Evolutionary conservation across 2,329 filamentous ascomycete genomes (phyloP).

Genomic region (Penicillium sp.): DNA sequence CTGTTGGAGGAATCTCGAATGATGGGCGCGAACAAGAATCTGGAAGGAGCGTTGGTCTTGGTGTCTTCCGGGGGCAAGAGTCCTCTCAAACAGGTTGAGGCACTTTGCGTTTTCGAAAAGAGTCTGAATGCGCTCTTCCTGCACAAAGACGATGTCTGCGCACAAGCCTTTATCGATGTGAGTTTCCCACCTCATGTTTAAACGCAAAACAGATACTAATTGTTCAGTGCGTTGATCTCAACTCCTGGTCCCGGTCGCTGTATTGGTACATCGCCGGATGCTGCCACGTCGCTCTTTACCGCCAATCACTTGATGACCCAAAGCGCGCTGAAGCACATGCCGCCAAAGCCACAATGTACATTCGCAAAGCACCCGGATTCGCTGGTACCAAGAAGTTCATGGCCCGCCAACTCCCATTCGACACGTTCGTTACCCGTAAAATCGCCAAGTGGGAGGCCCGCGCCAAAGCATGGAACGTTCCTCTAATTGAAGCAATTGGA

Average conservation of each 20-base stretch:
- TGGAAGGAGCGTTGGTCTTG: constrained; percentile 68
- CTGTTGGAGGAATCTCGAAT: constrained; percentile 83
- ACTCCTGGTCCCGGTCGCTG: constrained; percentile 86
- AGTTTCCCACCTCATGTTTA: constrained; percentile 18
- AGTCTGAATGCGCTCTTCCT: constrained; percentile 76
- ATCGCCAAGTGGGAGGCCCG: constrained; percentile 84
- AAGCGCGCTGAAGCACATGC: constrained; percentile 59
- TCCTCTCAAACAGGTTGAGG: constrained; percentile 84
- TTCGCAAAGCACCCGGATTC: constrained; percentile 70
- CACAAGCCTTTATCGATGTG: constrained; percentile 70
- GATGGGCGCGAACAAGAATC: constrained; percentile 65
- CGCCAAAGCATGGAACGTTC: constrained; percentile 65
- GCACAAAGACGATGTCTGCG: constrained; percentile 74
- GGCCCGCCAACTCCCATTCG: constrained; percentile 85
- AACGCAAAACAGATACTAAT: constrained; percentile 6
- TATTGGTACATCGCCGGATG: constrained; percentile 87
- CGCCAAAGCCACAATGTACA: constrained; percentile 65
- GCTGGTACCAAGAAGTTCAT: constrained; percentile 88
- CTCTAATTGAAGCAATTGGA: constrained; percentile 78
- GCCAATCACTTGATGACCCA: constrained; percentile 44
- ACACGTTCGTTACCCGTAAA: constrained; percentile 81
- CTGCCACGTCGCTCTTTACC: constrained; percentile 79
- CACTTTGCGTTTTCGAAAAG: constrained; percentile 82
- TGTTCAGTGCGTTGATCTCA: constrained; percentile 68
- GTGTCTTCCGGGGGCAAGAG: constrained; percentile 63